Evolutionary conservation across 2,329 filamentous ascomycete genomes (phyloP), one percentile per base, ranked within the genome.

Genomic region (Fusarium lateritium): DNA sequence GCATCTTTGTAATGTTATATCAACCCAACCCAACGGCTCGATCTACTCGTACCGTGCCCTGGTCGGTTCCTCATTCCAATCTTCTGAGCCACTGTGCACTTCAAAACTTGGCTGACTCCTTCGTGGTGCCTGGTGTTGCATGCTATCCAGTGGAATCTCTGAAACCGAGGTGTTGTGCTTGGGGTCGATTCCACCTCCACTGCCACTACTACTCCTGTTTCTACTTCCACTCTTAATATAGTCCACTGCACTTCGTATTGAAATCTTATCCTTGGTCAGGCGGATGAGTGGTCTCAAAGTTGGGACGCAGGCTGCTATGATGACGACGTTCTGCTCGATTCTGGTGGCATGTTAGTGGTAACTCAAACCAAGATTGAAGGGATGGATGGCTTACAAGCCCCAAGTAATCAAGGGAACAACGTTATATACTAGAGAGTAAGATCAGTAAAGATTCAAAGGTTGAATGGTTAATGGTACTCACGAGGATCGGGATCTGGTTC

Each of bases 321-420:
- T 65, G 13, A 67, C 56, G 14, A 67, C 34, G 10, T 67, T 65
- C 40, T 67, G 56, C 15, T 67, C 64, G 4, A 67, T 26, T 17
- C 64, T 67, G 15, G 6, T 4, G 9, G 5, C 13, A 15, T 14
- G 26, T 65, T 9, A 65, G 43, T 13, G 17, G 10, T 31, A 31
- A 4, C 10, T 13, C 5, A 6, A 10, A 9, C 14, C 31, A 7
- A 15, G 10, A 5, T 9, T 4, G 7, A 4, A 19, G 13, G 8
- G 43, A 2, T 21, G 22, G 43, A 2, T 21, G 22, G 10, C 64
- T 54, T 54, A 65, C 61, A 65, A 17, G 7, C 61, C 51, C 64
- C 61, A 67, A 14, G 53, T 53, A 5, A 65, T 26, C 3, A 67
- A 36, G 2, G 24, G 36, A 5, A 57, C 61, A 4, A 67, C 21